phyloP scores from a whole-genome alignment of 1,284 basidiomycete genomes.

The Neolentinus lepideus region DNA sequence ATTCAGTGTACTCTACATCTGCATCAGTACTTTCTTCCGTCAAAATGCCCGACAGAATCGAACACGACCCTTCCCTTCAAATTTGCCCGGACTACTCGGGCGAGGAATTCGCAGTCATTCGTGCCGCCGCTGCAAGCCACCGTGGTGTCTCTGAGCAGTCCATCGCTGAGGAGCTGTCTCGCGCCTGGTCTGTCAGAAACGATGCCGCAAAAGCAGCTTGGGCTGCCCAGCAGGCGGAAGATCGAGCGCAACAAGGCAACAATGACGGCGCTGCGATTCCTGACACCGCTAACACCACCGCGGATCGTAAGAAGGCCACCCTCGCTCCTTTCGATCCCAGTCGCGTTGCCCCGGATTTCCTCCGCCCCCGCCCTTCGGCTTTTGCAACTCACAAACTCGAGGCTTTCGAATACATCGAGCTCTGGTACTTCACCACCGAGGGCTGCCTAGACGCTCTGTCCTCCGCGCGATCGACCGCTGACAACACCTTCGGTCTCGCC shows the following conservation, averaged over 20 bases:
- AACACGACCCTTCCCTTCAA: background rate
- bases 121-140: no score
- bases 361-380: background rate
- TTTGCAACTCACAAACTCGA: background rate
- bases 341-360: background rate
- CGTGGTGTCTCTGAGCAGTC: no score
- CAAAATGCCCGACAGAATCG: background rate
- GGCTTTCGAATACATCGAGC: background rate
- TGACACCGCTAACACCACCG: background rate
- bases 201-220: background rate
- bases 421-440: background rate
- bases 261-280: background rate
- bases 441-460: background rate
- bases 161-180: no score
- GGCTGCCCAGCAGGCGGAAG: background rate
- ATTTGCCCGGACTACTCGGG: background rate
- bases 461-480: background rate
- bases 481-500: background rate
- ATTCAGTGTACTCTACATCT: background rate
- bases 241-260: background rate
- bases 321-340: background rate
- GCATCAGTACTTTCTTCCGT: background rate
- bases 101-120: background rate
- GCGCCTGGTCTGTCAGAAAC: no score
- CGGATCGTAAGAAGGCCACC: background rate